Evolutionary conservation across 2,329 filamentous ascomycete genomes (phyloP), one percentile per base, ranked within the genome.

Genomic region (Dothistroma septosporum): DNA sequence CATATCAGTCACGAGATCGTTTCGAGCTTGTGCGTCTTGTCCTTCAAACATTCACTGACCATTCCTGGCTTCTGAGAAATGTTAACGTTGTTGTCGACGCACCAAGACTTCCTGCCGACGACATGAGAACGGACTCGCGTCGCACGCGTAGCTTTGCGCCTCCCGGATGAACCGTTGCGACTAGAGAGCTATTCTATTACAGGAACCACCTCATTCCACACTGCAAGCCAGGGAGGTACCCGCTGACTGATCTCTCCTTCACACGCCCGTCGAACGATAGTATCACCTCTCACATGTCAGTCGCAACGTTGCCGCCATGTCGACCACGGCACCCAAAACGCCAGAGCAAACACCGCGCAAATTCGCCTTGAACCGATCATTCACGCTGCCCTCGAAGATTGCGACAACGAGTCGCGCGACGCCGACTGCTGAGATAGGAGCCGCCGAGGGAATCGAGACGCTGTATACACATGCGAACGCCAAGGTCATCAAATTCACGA

Each of bases 381-480:
- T 81, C 67, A 82, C 79, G n/a, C 70, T 79, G 22, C 79, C 80
- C 37, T 69, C 49, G 28, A 76, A 76, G 60, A 65, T 76, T 48
- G 53, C 54, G 62, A 73, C 14, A 61, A 70, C 28, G 70, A 71
- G 53, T 67, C 72, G 41, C 71, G 72, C 14, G 6, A 61, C 66
- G 47, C 67, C 75, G 47, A 68, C 72, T 11, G 68, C 66, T 19
- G 70, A 70, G 31, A 73, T 75, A 55, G 72, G 72, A n/a, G 73
- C 76, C 10, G 72, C 72, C 16, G 73, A 74, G 62, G 74, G 74
- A 58, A 81, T 90, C 66, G 88, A 91, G 73, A 90, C 86, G 1
- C 82, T 95, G 5, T 94, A 90, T 72, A 85, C 84, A 60, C 89
- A 92, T 69, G 84, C 87, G 0, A 85, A 83, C 48, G 87, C 87